These are phyloP conservation scores for Kalanchoe fedtschenkoi DNA, from an alignment of 164 flowering plant genomes.

Conservation along the genomic window DNA sequence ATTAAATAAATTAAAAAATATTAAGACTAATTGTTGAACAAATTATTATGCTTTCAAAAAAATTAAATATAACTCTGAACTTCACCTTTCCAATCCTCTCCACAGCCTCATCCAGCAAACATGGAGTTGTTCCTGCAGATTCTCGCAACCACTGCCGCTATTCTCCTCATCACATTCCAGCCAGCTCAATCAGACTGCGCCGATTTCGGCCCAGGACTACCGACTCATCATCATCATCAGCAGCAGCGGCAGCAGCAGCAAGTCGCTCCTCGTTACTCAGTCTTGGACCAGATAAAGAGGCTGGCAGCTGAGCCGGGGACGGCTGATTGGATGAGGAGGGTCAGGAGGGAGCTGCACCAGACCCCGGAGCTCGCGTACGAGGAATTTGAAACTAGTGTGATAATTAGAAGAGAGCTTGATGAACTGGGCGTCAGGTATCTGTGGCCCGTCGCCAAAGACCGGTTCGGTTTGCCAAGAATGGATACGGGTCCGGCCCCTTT, in stretches of 20 bases:
- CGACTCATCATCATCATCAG: not conserved
- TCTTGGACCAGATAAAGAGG: not conserved
- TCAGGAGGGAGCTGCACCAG: slow-evolving; percentile 49
- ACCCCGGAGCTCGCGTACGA: slow-evolving; percentile 60
- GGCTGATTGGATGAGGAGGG: slow-evolving; percentile 14
- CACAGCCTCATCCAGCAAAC: not conserved
- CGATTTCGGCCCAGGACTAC: not conserved
- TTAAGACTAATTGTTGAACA: no score
- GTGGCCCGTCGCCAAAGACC: slow-evolving; percentile 57
- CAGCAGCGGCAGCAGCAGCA: not conserved
- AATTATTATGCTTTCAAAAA: not conserved
- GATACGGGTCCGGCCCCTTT: slow-evolving; percentile 59
- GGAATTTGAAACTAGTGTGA: slow-evolving; percentile 46
- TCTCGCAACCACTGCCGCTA: not conserved
- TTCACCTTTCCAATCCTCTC: not conserved
- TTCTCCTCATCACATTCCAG: not conserved
- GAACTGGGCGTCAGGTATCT: slow-evolving; percentile 34
- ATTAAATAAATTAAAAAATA: not conserved
- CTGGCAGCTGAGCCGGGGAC: not conserved
- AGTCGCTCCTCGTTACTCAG: not conserved
- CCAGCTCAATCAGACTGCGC: not conserved
- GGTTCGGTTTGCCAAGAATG: slow-evolving; percentile 52
- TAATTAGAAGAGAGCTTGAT: slow-evolving; percentile 51
- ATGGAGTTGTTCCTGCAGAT: not conserved
- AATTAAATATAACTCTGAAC: not conserved